Conservation (phyloP, 2,329 filamentous ascomycete species). For the Grosmannia clavigera region DNA sequence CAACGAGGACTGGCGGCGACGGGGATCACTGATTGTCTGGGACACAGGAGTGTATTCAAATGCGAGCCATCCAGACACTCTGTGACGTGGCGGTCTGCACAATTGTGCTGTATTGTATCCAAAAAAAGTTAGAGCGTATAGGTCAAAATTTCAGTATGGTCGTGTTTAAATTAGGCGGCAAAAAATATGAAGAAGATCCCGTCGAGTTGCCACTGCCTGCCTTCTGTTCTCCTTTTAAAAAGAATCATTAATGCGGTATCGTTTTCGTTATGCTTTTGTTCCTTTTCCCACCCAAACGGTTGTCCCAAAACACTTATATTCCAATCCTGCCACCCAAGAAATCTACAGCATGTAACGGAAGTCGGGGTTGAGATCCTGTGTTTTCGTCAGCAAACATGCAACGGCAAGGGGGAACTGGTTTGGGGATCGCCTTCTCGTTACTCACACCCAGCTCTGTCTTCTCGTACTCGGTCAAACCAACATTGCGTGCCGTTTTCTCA, state of each 20-base stretch:
- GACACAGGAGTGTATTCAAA: conserved; percentile 28
- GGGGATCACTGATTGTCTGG: conserved; percentile 49
- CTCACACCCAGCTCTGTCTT: conserved; percentile 29
- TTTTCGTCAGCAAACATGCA: conserved; percentile 1
- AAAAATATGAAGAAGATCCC: not conserved
- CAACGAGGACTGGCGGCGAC: conserved; percentile 47
- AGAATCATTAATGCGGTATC: too few species aligned
- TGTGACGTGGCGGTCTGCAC: not conserved
- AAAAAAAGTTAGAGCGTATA: not conserved
- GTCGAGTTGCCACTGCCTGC: not conserved
- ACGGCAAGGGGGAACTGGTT: not conserved
- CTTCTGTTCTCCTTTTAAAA: not conserved
- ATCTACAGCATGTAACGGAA: conserved; percentile 24
- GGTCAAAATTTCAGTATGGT: not conserved
- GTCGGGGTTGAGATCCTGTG: conserved; percentile 22
- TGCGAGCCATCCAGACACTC: conserved; percentile 10
- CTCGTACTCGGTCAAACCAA: conserved; percentile 21
- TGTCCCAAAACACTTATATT: not conserved
- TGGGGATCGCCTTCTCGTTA: not conserved
- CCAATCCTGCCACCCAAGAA: not conserved
- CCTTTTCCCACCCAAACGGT: not conserved
- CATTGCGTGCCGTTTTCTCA: conserved; percentile 24
- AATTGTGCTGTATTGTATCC: not conserved
- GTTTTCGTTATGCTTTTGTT: not conserved
- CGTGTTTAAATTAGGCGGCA: not conserved